Evolutionary conservation across 1,284 basidiomycete species (phyloP).

Genomic region (Inonotus obliquus): DNA sequence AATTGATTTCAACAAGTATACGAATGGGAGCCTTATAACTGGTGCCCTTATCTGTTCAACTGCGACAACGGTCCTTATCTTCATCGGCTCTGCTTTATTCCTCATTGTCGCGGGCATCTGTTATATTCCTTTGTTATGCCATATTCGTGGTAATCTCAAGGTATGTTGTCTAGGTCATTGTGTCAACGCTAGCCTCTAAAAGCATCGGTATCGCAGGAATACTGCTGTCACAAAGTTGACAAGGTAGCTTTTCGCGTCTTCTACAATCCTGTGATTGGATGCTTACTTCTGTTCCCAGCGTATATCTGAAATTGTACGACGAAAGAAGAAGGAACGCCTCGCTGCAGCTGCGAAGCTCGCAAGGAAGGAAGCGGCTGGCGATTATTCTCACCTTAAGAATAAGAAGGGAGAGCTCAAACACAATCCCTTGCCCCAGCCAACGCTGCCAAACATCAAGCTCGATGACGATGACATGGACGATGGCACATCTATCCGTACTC

Average conservation of each 20-base stretch:
- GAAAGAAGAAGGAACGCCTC: conserved; percentile 83
- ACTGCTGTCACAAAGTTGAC: conserved; percentile 98
- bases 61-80: conserved; percentile 87
- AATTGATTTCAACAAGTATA: conserved; percentile 68
- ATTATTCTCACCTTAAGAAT: conserved; percentile 82
- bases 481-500: conserved; percentile 15
- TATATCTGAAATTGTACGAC: conserved; percentile 90
- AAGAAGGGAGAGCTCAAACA: conserved; percentile 84
- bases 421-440: conserved; percentile 90
- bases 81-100: conserved; percentile 77
- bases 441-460: conserved; percentile 81
- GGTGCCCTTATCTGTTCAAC: conserved; percentile 84
- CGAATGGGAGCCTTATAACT: conserved; percentile 65
- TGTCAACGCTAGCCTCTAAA: not conserved
- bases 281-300: conserved; percentile 44
- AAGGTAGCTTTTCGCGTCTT: conserved; percentile 54
- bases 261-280: not conserved
- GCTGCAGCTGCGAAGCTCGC: conserved; percentile 80
- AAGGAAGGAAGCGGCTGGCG: conserved; percentile 85
- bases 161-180: conserved; percentile 32
- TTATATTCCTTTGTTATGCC: conserved; percentile 90
- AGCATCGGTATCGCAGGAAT: conserved; percentile 60
- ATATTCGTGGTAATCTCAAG: conserved; percentile 96
- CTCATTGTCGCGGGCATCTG: conserved; percentile 81
- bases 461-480: conserved; percentile 20